Base-by-base conservation (phyloP, 78 protist species). In the Creolimax fragrantissima region DNA sequence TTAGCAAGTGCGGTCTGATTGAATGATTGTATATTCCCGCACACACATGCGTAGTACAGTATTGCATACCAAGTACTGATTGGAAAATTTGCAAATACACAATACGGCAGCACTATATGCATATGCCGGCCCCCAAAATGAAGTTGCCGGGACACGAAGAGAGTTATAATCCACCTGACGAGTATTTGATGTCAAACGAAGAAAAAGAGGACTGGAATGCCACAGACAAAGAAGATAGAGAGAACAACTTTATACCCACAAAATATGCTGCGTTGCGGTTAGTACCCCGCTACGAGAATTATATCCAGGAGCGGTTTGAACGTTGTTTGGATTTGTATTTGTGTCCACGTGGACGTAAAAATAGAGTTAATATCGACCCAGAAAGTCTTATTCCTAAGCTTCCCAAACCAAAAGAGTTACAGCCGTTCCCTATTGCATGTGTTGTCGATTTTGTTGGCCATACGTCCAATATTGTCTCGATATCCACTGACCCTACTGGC, bases 281-380 rank as follows among this genome's bases (percentile, higher is more conserved):
- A 7, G 97, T 98, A 5, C 99, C 99, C 24, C 58, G 90, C 5
- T 97, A 97, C 81, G 39, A 74, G 44, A 24, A 90, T 11, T 43
- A 93, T 3, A 41, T 96, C 67, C 92, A 92, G 84, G 99, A 98
- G 89, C 95, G 98, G 4, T 97, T 97, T 85, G 97, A 97, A 81
- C 95, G 99, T 35, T 98, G 99, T 91, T 94, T 97, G 4, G 99
- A 98, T 89, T 95, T 98, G 6, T 97, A 97, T 84, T 93, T 97
- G 5, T 96, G 98, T 92, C 97, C 99, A 32, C 94, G 99, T 44
- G 92, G 44, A 4, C 43, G 45, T 35, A 95, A 91, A 37, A 6
- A 35, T 6, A 3, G 89, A 37, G 86, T 83, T 66, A 11, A 90
- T 81, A 81, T 94, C 37, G 93, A 93, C 90, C 95, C 96, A 39